Percentiles rank a stretch among this genome's conserved stretches.
Evolutionary conservation across 2,329 filamentous ascomycete genomes (phyloP).

Genomic region (Aspergillus sp.): DNA sequence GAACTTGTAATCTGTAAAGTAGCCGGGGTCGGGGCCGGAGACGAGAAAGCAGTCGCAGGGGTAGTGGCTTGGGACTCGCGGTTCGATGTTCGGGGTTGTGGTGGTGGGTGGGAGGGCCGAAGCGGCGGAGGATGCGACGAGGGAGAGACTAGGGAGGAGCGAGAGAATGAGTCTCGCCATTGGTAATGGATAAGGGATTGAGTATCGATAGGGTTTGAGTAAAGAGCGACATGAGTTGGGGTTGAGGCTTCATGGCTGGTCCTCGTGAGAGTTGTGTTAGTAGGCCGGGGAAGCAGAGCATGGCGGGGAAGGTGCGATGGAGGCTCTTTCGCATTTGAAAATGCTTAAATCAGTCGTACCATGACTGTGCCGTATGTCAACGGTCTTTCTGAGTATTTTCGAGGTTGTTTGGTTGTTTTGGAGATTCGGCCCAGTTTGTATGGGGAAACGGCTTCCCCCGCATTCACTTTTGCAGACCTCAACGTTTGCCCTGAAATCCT

Average conservation of each 20-base stretch:
- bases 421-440: conserved; percentile 26
- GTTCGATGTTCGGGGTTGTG: not conserved
- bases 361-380: not conserved
- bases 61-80: conserved; percentile 4
- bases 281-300: not conserved
- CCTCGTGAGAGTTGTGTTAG: not conserved
- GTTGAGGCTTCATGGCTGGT: not conserved
- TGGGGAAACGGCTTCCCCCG: conserved; percentile 21
- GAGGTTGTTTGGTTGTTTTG: not conserved
- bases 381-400: not conserved
- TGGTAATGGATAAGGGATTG: not conserved
- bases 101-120: not conserved
- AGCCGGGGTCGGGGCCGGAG: conserved; percentile 46
- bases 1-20: conserved; percentile 57
- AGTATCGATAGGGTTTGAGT: not conserved
- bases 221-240: not conserved
- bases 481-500: conserved; percentile 19
- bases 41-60: conserved; percentile 53
- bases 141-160: conserved; percentile 8
- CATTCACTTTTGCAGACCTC: conserved; percentile 20
- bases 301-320: not conserved
- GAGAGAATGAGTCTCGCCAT: conserved; percentile 10
- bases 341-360: not conserved
- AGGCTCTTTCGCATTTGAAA: not conserved
- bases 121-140: conserved; percentile 1